phyloP scores from a whole-genome alignment of 2,329 filamentous ascomycete genomes.

The Trichophyton simii region DNA sequence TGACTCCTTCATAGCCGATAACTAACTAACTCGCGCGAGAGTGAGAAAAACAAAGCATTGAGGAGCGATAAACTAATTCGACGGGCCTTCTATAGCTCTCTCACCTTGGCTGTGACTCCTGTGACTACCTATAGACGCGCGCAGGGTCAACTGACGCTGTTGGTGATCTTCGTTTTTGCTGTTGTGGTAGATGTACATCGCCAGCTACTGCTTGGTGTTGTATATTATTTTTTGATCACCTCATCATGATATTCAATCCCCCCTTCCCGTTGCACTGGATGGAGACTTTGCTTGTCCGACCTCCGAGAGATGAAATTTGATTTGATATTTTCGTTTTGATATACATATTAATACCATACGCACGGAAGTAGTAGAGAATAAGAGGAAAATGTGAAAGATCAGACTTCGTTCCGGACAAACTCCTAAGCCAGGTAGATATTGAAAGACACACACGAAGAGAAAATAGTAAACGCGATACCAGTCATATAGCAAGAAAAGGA shows the following conservation, averaged over 20 bases:
- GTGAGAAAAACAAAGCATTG: background rate
- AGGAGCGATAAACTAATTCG: background rate
- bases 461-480: background rate
- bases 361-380: background rate
- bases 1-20: background rate
- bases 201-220: no score
- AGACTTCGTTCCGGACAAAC: background rate
- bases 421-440: background rate
- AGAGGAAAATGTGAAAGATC: slow-evolving; percentile 1
- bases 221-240: background rate
- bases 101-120: background rate
- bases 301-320: background rate
- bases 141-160: background rate
- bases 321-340: background rate
- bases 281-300: background rate
- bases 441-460: background rate
- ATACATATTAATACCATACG: background rate
- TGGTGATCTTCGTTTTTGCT: background rate
- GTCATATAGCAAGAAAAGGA: background rate
- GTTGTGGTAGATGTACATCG: no score
- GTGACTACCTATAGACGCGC: background rate
- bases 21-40: background rate
- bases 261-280: background rate
- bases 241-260: background rate
- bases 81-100: background rate